phyloP scores from a whole-genome alignment of 768 basidiomycete species.

The Cytidiella melzeri region DNA sequence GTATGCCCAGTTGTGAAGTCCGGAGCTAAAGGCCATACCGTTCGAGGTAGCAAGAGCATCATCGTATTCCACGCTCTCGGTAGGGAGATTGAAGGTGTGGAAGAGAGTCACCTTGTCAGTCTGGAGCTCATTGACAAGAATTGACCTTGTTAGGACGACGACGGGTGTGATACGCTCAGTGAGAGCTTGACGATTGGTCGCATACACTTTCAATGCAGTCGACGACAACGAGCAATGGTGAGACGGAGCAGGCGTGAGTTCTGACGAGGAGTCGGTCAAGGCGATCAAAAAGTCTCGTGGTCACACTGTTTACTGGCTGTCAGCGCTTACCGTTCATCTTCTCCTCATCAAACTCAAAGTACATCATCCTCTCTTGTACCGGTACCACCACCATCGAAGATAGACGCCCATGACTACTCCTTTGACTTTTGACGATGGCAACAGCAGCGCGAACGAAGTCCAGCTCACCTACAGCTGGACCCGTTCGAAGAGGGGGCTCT shows the following conservation, averaged over 20 bases:
- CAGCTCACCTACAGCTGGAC: too few relatives aligned
- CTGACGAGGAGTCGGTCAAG: conserved; percentile 99
- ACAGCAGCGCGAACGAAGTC: too few relatives aligned
- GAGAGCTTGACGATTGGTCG: conserved; percentile 94
- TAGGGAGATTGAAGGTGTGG: conserved; percentile 96
- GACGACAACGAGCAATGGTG: conserved; percentile 98
- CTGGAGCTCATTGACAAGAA: conserved; percentile 94
- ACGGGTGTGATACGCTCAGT: conserved; percentile 80
- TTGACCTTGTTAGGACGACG: conserved; percentile 99
- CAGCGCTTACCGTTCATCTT: too few relatives aligned
- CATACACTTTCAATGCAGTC: conserved; percentile 99
- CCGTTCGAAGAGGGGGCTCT: too few relatives aligned
- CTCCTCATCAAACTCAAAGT: too few relatives aligned
- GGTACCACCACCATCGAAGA: too few relatives aligned
- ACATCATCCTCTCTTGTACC: too few relatives aligned
- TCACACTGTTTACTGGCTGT: too few relatives aligned
- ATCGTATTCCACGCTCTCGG: conserved; percentile 95
- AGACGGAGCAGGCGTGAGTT: conserved; percentile 99
- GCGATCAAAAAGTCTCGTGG: conserved; percentile 99
- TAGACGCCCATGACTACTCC: too few relatives aligned
- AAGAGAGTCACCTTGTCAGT: conserved; percentile 94
- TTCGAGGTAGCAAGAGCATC: conserved; percentile 94
- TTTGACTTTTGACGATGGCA: too few relatives aligned
- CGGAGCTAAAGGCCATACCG: conserved; percentile 95
- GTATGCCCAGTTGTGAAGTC: conserved; percentile 99